These are phyloP conservation scores for Phytophthora pseudosyringae DNA, from an alignment of 352 stramenopile genomes.

Conservation along the genomic window DNA sequence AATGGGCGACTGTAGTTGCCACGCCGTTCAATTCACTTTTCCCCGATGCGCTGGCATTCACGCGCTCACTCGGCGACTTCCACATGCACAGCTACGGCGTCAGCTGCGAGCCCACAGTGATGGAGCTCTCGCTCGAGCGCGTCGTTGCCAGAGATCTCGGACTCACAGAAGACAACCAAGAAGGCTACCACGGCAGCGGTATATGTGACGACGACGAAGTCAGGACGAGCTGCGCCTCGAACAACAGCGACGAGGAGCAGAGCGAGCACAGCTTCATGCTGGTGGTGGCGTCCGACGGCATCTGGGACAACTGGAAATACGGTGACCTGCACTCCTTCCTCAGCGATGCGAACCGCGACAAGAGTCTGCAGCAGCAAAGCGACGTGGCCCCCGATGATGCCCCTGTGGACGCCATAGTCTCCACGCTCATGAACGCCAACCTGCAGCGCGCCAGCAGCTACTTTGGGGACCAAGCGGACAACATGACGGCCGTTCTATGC, in stretches of 20 bases:
- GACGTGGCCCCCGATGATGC: not conserved
- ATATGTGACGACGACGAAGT: slow-evolving; percentile 14
- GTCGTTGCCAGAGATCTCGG: slow-evolving; percentile 32
- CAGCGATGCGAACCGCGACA: slow-evolving; percentile 16
- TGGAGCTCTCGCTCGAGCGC: slow-evolving; percentile 53
- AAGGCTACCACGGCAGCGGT: slow-evolving; percentile 1
- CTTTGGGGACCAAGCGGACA: slow-evolving; percentile 89
- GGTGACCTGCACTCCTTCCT: slow-evolving; percentile 68
- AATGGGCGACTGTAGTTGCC: slow-evolving; percentile 88
- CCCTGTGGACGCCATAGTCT: slow-evolving; percentile 38
- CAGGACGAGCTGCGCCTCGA: slow-evolving; percentile 9
- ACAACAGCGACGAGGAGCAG: slow-evolving; percentile 7
- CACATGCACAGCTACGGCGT: slow-evolving; percentile 91
- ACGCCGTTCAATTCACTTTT: slow-evolving; percentile 71
- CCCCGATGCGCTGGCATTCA: slow-evolving; percentile 89
- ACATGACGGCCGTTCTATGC: slow-evolving; percentile 88
- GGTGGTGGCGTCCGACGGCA: slow-evolving; percentile 79
- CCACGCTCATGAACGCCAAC: slow-evolving; percentile 69
- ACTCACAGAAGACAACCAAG: slow-evolving; percentile 27
- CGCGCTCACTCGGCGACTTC: slow-evolving; percentile 86
- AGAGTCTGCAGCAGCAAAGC: slow-evolving; percentile 13
- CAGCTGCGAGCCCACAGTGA: slow-evolving; percentile 64
- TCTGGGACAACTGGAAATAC: slow-evolving; percentile 93
- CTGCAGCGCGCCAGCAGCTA: slow-evolving; percentile 58
- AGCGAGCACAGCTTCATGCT: slow-evolving; percentile 48